A percentile compares a stretch with the other conserved stretches of the same genome.
Evolutionary conservation across 257 asterid genomes (phyloP).

Genomic region (Cruciata laevipes): DNA sequence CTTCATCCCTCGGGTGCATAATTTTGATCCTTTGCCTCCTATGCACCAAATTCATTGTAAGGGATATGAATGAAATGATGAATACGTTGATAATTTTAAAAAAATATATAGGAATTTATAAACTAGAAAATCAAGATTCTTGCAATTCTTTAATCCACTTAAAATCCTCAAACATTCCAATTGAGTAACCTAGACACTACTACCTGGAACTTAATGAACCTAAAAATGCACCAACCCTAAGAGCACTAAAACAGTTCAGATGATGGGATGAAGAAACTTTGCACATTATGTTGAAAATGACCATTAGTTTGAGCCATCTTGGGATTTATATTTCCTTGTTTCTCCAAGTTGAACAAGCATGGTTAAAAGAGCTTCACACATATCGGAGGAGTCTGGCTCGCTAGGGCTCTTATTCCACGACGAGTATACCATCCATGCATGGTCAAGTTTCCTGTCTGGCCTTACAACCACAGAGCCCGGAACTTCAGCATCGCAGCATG

Average conservation of each 20-base stretch:
- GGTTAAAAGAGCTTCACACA: constrained; percentile 83
- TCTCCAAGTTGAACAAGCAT: constrained; percentile 64
- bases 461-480: constrained; percentile 83
- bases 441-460: constrained; percentile 73
- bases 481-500: constrained; percentile 93
- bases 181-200: background rate
- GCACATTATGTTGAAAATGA: constrained; percentile 8
- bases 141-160: background rate
- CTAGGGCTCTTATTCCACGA: constrained; percentile 56
- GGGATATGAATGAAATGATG: too few relatives aligned
- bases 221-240: background rate
- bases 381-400: constrained; percentile 58
- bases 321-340: constrained; percentile 14
- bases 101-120: too few relatives aligned
- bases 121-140: background rate
- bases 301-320: background rate
- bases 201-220: background rate
- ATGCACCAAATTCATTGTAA: too few relatives aligned
- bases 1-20: too few relatives aligned
- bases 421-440: constrained; percentile 88
- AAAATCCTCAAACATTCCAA: background rate
- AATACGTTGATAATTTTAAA: too few relatives aligned
- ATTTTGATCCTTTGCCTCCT: too few relatives aligned
- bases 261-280: background rate
- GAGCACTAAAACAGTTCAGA: background rate